A percentile compares a stretch with the other conserved stretches of the same genome.
Conservation (phyloP, 2,329 filamentous ascomycete genomes). For the Colletotrichum lindemuthianum region DNA sequence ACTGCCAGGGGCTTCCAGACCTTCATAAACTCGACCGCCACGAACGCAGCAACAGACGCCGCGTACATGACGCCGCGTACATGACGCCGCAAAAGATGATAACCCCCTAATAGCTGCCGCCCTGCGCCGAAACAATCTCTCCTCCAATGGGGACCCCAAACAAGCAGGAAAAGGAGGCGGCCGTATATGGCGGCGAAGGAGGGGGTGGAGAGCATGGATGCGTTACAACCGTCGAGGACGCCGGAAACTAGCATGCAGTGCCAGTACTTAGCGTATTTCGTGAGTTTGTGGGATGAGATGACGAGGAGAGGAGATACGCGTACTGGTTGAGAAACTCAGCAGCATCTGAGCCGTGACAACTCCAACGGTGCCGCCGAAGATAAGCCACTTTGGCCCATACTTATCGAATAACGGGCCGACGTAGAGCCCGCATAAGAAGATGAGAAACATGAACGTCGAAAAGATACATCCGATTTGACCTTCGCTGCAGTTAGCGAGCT, state of each 20-base stretch:
- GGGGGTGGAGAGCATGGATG: constrained; percentile 85
- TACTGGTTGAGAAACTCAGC: constrained; percentile 75
- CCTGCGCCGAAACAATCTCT: constrained; percentile 64
- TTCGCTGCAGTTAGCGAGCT: constrained; percentile 73
- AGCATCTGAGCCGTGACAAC: constrained; percentile 72
- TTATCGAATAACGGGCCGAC: constrained; percentile 90
- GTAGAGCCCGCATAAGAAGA: constrained; percentile 86
- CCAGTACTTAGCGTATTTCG: constrained; percentile 70
- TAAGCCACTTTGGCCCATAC: constrained; percentile 78
- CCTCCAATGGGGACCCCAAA: constrained; percentile 78
- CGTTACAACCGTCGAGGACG: constrained; percentile 76
- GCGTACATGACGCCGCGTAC: constrained; percentile 69
- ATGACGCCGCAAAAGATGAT: constrained; percentile 72
- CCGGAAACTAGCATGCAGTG: constrained; percentile 87
- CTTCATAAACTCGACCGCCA: constrained; percentile 61
- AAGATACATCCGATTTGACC: constrained; percentile 88
- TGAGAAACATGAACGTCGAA: constrained; percentile 83
- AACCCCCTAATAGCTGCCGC: constrained; percentile 71
- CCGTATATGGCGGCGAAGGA: constrained; percentile 81
- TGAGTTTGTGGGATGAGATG: not conserved
- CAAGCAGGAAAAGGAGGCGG: constrained; percentile 72
- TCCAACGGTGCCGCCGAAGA: constrained; percentile 73
- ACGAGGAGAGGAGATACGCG: constrained; percentile 36
- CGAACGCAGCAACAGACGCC: constrained; percentile 61
- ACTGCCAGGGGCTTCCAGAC: constrained; percentile 26